These are phyloP conservation scores for Calonectria naviculata DNA, from an alignment of 2,329 filamentous ascomycete species.

Conservation along the genomic window DNA sequence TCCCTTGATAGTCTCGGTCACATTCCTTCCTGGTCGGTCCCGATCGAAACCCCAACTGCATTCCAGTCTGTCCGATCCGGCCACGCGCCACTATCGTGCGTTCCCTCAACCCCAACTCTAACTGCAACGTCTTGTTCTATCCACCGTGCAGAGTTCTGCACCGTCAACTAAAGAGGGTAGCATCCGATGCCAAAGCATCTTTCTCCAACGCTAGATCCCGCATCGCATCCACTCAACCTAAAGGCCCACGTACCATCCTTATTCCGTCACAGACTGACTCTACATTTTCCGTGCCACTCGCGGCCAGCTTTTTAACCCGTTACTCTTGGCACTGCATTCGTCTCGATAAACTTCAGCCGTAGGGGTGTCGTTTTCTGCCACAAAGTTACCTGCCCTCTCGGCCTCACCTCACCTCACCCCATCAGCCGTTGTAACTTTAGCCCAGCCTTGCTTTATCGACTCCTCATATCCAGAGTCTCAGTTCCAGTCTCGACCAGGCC, in stretches of 20 bases:
- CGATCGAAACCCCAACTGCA: slow-evolving; percentile 21
- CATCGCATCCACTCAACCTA: slow-evolving; percentile 10
- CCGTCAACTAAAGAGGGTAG: slow-evolving; percentile 20
- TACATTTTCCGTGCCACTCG: not conserved
- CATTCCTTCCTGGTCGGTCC: slow-evolving; percentile 34
- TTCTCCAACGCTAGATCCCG: slow-evolving; percentile 17
- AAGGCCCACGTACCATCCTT: slow-evolving; percentile 9
- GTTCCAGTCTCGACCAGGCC: not conserved
- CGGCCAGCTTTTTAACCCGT: not conserved
- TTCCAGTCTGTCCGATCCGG: slow-evolving; percentile 27
- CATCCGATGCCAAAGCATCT: slow-evolving; percentile 8
- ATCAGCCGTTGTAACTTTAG: slow-evolving; percentile 25
- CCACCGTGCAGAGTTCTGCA: slow-evolving; percentile 31
- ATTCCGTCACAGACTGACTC: slow-evolving; percentile 9
- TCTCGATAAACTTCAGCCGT: not conserved
- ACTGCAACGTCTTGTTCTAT: slow-evolving; percentile 29
- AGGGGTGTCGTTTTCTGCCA: slow-evolving; percentile 3
- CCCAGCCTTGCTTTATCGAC: slow-evolving; percentile 17
- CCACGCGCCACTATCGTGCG: slow-evolving; percentile 28
- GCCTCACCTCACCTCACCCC: slow-evolving; percentile 12
- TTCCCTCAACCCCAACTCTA: slow-evolving; percentile 31
- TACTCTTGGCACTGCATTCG: not conserved
- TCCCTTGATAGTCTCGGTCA: slow-evolving; percentile 33
- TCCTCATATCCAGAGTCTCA: slow-evolving; percentile 4
- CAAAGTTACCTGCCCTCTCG: not conserved